Percentiles rank a stretch among this genome's conserved stretches.
phyloP scores from a whole-genome alignment of 202 grass and related monocot genomes.

The Hordeum pubiflorum region DNA sequence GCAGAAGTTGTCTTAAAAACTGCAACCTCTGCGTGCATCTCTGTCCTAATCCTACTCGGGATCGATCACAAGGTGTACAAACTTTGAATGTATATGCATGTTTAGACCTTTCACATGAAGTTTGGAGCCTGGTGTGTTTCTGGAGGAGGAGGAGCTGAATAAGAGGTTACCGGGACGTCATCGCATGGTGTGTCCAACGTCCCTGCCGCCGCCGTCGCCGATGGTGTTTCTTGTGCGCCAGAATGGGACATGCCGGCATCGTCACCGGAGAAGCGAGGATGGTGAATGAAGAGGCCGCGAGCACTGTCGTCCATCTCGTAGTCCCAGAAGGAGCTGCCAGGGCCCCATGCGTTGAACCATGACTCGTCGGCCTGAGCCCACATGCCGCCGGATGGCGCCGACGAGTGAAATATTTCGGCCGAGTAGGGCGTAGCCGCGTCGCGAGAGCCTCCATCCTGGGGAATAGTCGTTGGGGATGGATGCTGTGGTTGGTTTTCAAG shows the following conservation, averaged over 20 bases:
- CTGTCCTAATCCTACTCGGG: conserved; percentile 27
- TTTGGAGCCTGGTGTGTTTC: conserved; percentile 15
- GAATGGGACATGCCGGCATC: conserved; percentile 20
- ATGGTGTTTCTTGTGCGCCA: neutral
- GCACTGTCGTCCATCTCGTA: conserved; percentile 71
- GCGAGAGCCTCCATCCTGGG: neutral
- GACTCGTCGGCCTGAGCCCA: conserved; percentile 69
- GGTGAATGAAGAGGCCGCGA: conserved; percentile 45
- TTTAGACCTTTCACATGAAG: conserved; percentile 52
- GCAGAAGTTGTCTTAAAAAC: conserved; percentile 50
- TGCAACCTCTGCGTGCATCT: conserved; percentile 40
- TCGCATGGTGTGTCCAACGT: conserved; percentile 18
- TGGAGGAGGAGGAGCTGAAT: conserved; percentile 7
- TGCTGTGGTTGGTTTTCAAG: neutral
- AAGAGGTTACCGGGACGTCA: conserved; percentile 28
- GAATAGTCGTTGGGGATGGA: neutral
- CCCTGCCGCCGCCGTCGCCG: neutral
- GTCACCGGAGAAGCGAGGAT: conserved; percentile 43
- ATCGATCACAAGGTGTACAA: neutral
- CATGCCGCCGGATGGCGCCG: conserved; percentile 3
- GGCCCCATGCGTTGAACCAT: conserved; percentile 79
- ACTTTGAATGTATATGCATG: neutral
- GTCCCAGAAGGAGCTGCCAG: conserved; percentile 83
- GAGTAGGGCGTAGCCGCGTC: neutral
- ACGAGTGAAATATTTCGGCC: neutral